A percentile compares a stretch with the other conserved stretches of the same genome.
phyloP scores from a whole-genome alignment of 768 basidiomycete species.

The Flagelloscypha sp. region DNA sequence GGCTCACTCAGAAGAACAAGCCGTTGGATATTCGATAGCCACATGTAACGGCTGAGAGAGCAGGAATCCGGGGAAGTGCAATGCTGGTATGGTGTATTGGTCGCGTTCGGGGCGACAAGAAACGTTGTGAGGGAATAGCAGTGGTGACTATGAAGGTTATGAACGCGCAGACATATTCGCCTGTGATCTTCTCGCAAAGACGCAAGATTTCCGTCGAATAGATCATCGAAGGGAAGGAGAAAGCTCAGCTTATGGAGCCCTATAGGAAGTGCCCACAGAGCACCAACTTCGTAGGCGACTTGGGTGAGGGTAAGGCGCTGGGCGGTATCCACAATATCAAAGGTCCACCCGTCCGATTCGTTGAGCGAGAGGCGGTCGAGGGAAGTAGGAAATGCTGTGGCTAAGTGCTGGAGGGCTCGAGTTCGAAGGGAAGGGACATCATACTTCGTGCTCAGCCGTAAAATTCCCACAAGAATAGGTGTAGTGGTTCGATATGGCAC shows the following conservation, averaged over 20 bases:
- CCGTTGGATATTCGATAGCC: no score
- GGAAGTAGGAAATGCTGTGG: conserved; percentile 13
- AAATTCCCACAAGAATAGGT: conserved; percentile 9
- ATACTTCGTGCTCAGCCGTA: conserved; percentile 17
- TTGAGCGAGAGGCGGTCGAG: conserved; percentile 12
- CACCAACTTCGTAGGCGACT: conserved; percentile 11
- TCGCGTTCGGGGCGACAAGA: no score
- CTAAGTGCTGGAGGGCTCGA: conserved; percentile 13
- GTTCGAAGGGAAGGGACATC: conserved; percentile 11
- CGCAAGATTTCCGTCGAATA: no score
- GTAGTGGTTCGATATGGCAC: conserved; percentile 13
- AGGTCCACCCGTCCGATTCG: conserved; percentile 8
- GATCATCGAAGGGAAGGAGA: no score
- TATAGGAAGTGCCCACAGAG: conserved; percentile 14
- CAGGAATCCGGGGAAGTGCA: no score
- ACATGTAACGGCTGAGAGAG: no score
- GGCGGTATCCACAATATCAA: conserved; percentile 8
- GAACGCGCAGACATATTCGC: no score
- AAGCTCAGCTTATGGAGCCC: conserved; percentile 15
- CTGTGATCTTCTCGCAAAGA: no score
- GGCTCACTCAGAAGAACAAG: no score
- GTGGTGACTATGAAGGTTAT: no score
- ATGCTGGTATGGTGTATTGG: no score
- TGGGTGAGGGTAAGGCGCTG: conserved; percentile 14
- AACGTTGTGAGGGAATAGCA: no score